Evolutionary conservation across 106 monocot species (phyloP), one percentile per base, ranked within the genome.

Genomic region (Xerophyta viscosa): DNA sequence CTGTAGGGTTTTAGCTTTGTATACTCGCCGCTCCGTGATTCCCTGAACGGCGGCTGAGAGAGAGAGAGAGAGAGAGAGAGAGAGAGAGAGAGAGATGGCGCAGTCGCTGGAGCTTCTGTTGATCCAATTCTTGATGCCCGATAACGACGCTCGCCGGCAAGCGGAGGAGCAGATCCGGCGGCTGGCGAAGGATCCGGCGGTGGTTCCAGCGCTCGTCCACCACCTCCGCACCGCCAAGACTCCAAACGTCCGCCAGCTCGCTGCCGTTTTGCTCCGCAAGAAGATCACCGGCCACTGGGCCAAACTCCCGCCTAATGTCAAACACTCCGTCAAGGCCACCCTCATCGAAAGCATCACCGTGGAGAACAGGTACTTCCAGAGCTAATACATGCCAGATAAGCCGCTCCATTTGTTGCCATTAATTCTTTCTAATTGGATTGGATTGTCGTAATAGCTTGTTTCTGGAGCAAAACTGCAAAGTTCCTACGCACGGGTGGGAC

Each of bases 81-180:
- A n/a, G 41, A 37, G 20, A 31, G 36, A 31, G 8, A 20, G 33
- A 19, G 29, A 3, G 31, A 84, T 84, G 83, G 73, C 84, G 71
- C 88, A 96, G 55, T 96, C 88, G 24, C 61, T 96, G 68, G 94
- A 96, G 76, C 48, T 89, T 41, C 72, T 96, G 48, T 57, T 89
- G 64, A 84, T 89, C 36, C 94, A 96, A 57, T 84, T 96, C 67
- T 60, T 88, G 50, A 89, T 89, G 94, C 94, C 94, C 41, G 94
- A 96, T 61, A 96, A 88, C 69, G 94, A 96, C 70, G 88, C 84
- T 11, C 67, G 94, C 47, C 66, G 88, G 48, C 88, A 96, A 64
- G 94, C 94, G 59, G 94, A 96, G 80, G 84, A 96, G 41, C 93
- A 88, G 84, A 87, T 93, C 27, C 72, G 66, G 78, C 81, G 96